phyloP scores from a whole-genome alignment of 495 filamentous ascomycete species.

The Trichoderma orchidacearum region DNA sequence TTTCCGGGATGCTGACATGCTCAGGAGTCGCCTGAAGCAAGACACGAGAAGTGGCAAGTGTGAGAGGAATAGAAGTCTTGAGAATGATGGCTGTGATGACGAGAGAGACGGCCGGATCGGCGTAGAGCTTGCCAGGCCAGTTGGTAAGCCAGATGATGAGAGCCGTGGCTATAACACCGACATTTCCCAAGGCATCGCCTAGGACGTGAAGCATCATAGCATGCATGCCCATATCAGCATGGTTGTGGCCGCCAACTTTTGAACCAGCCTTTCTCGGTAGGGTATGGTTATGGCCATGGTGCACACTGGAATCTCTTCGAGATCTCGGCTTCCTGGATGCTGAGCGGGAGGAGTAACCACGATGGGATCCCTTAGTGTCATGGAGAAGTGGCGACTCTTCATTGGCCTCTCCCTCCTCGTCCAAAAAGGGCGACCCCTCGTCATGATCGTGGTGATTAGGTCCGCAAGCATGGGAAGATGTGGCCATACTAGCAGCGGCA shows the following conservation, averaged over 20 bases:
- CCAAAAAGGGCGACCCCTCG: conserved; percentile 33
- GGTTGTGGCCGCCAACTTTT: conserved; percentile 50
- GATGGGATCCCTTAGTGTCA: conserved; percentile 12
- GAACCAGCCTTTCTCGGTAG: conserved; percentile 52
- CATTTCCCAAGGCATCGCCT: conserved; percentile 91
- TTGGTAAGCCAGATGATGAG: conserved; percentile 82
- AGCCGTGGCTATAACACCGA: conserved; percentile 89
- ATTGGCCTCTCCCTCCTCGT: conserved; percentile 31
- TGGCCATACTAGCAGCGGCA: conserved; percentile 45
- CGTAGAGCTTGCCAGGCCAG: conserved; percentile 50
- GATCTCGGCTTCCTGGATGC: background rate
- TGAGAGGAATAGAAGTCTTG: conserved; percentile 77
- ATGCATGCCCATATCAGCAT: conserved; percentile 91
- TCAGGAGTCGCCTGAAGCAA: conserved; percentile 85
- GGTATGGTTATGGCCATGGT: conserved; percentile 65
- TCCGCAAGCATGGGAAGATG: conserved; percentile 13
- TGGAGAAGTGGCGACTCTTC: conserved; percentile 5
- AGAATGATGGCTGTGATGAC: conserved; percentile 95
- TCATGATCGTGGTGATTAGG: no score
- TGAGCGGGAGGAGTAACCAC: conserved; percentile 6
- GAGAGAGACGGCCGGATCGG: conserved; percentile 88
- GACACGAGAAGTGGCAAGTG: conserved; percentile 84
- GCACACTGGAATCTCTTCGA: conserved; percentile 29
- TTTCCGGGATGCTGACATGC: conserved; percentile 74
- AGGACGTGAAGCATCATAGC: conserved; percentile 94